phyloP scores from a whole-genome alignment of 2,329 filamentous ascomycete species.

The Paraphoma chrysanthemicola region DNA sequence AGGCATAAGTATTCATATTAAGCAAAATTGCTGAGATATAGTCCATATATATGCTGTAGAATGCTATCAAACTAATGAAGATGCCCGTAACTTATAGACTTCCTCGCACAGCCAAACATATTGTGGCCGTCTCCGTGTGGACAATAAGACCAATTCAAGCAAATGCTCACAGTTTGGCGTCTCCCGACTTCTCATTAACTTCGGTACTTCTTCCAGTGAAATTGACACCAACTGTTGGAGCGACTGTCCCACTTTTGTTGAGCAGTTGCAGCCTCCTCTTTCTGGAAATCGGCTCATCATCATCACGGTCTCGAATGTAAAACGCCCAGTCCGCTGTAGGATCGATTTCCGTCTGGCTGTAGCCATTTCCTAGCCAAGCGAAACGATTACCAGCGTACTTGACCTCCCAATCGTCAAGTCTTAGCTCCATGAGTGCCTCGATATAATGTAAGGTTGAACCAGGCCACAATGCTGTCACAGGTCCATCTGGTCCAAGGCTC shows the following conservation, averaged over 20 bases:
- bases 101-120: too few relatives aligned
- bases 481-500: conserved; percentile 38
- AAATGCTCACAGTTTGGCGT: conserved; percentile 21
- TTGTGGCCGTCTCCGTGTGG: too few relatives aligned
- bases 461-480: conserved; percentile 53
- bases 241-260: conserved; percentile 40
- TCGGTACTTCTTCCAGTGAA: conserved; percentile 19
- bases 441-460: conserved; percentile 59
- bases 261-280: conserved; percentile 34
- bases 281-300: conserved; percentile 38
- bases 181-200: background rate
- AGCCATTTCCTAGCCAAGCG: conserved; percentile 49
- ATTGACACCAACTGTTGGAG: conserved; percentile 13
- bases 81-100: too few relatives aligned
- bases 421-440: conserved; percentile 54
- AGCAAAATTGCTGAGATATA: too few relatives aligned
- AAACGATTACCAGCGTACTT: conserved; percentile 48
- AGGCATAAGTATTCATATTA: too few relatives aligned
- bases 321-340: conserved; percentile 44
- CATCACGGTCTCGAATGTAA: conserved; percentile 44
- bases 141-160: too few relatives aligned
- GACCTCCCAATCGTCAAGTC: conserved; percentile 58
- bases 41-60: too few relatives aligned
- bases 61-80: too few relatives aligned
- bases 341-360: conserved; percentile 44